These are phyloP conservation scores for Solanum chaucha DNA, from an alignment of 257 asterid genomes.

Conservation along the genomic window DNA sequence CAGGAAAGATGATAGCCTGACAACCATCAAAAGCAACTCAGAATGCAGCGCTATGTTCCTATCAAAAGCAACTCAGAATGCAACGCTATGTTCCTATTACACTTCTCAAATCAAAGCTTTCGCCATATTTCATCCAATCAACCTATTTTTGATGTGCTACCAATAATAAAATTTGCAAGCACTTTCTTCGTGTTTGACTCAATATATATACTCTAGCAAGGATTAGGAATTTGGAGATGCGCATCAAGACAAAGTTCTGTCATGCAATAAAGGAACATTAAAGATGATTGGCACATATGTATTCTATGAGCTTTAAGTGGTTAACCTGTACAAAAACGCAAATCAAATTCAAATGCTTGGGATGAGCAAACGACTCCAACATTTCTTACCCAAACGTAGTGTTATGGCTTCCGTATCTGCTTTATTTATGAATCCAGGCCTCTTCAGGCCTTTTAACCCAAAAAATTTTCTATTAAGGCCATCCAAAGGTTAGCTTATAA, in stretches of 20 bases:
- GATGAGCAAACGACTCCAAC: not conserved
- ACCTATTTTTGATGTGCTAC: not conserved
- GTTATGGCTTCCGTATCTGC: not conserved
- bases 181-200: not conserved
- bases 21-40: not conserved
- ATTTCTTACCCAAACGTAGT: not conserved
- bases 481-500: not conserved
- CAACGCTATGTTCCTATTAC: not conserved
- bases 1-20: not conserved
- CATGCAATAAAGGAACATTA: not conserved
- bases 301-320: not conserved
- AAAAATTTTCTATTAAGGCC: not conserved
- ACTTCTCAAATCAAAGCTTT: not conserved
- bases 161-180: not conserved
- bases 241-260: not conserved
- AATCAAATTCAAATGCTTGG: not conserved
- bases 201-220: not conserved
- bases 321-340: not conserved
- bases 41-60: not conserved
- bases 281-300: not conserved
- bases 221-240: not conserved
- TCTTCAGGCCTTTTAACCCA: not conserved
- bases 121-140: not conserved
- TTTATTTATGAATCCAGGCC: not conserved
- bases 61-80: not conserved